These are phyloP conservation scores for Petasospora rhodanensis DNA, from an alignment of 1,139 yeast genomes.

Conservation along the genomic window DNA sequence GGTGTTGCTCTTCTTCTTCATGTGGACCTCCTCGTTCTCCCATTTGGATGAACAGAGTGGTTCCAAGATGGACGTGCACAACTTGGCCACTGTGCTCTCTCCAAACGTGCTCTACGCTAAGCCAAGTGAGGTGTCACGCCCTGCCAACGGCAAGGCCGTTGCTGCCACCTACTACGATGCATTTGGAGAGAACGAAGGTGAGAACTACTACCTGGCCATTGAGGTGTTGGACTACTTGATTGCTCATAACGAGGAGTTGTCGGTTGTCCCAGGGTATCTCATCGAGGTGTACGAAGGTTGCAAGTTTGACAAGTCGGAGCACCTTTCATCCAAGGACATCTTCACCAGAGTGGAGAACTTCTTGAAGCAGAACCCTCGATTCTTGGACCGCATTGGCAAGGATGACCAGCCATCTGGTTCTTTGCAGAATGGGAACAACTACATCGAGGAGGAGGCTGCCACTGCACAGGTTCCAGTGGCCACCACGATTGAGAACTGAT, in stretches of 20 bases:
- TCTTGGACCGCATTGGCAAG: slow-evolving; percentile 14
- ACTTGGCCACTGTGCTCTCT: slow-evolving; percentile 90
- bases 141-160: slow-evolving; percentile 21
- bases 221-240: slow-evolving; percentile 86
- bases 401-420: slow-evolving; percentile 2
- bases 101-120: slow-evolving; percentile 77
- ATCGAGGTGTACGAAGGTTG: slow-evolving; percentile 24
- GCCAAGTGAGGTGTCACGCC: slow-evolving; percentile 28
- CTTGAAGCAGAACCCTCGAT: slow-evolving; percentile 13
- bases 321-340: slow-evolving; percentile 24
- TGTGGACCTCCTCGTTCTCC: slow-evolving; percentile 96
- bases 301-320: slow-evolving; percentile 16
- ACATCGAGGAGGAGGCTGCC: slow-evolving; percentile 16
- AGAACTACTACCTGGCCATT: slow-evolving; percentile 81
- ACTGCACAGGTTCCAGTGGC: slow-evolving; percentile 13
- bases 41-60: slow-evolving; percentile 84
- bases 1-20: slow-evolving; percentile 78
- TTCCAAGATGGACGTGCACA: slow-evolving; percentile 95
- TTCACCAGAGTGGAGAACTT: slow-evolving; percentile 20
- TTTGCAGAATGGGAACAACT: slow-evolving; percentile 7
- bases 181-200: slow-evolving; percentile 52
- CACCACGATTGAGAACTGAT: slow-evolving; percentile 13
- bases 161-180: slow-evolving; percentile 32
- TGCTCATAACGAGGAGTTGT: slow-evolving; percentile 75
- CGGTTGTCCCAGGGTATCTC: slow-evolving; percentile 65